A percentile compares a stretch with the other conserved stretches of the same genome.
Conservation (phyloP, 2,329 filamentous ascomycete species). For the Sporothrix inflata region DNA sequence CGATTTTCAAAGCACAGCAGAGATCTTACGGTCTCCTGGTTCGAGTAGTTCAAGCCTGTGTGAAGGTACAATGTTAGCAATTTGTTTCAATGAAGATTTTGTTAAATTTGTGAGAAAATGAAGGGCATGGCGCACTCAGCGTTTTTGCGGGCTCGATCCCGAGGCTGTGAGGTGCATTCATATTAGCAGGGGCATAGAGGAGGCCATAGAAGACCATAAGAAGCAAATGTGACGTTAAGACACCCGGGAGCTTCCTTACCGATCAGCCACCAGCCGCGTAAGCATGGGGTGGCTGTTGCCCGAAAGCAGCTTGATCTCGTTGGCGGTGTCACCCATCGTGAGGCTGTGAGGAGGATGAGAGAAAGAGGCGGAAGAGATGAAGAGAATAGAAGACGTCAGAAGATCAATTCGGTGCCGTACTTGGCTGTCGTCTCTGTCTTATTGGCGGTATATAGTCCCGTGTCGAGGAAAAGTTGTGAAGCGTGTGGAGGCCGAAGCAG, state of each 20-base stretch:
- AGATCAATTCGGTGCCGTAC: too few species aligned
- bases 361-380: background rate
- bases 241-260: slow-evolving; percentile 37
- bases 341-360: background rate
- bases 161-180: slow-evolving; percentile 29
- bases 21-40: slow-evolving; percentile 67
- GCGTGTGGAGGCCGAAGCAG: background rate
- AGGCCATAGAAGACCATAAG: background rate
- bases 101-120: background rate
- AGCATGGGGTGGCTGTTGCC: slow-evolving; percentile 47
- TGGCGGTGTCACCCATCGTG: slow-evolving; percentile 36
- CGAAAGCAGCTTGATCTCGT: slow-evolving; percentile 48
- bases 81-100: background rate
- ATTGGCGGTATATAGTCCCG: background rate
- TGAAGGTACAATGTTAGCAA: slow-evolving; percentile 7
- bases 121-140: background rate
- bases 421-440: background rate
- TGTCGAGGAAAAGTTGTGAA: background rate
- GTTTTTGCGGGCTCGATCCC: slow-evolving; percentile 36
- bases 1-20: background rate
- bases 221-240: background rate
- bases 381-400: background rate
- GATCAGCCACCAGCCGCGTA: slow-evolving; percentile 44
- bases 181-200: slow-evolving; percentile 7
- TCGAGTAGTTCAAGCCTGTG: slow-evolving; percentile 72